A percentile compares a stretch with the other conserved stretches of the same genome.
Conservation (phyloP, 495 filamentous ascomycete species). For the Friedmanniomyces simplex region DNA sequence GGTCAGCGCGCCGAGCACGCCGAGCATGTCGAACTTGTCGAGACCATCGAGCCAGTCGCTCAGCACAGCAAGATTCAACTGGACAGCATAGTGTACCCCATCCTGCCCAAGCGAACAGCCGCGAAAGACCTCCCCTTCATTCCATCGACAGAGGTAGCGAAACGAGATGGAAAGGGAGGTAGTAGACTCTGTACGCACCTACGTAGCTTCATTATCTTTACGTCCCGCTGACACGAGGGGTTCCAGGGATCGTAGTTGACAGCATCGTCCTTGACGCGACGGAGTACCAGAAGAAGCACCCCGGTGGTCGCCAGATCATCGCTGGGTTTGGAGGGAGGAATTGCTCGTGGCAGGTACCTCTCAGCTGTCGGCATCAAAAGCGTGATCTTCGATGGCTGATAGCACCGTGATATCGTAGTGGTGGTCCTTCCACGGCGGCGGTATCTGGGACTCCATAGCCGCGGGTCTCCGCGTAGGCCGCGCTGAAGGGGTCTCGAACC, state of each 20-base stretch:
- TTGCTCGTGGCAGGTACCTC: slow-evolving; percentile 11
- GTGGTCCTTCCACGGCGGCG: slow-evolving; percentile 11
- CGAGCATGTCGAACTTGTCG: not conserved
- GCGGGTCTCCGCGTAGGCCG: slow-evolving; percentile 11
- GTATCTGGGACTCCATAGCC: slow-evolving; percentile 5
- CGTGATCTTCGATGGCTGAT: not conserved
- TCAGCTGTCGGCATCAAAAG: not conserved
- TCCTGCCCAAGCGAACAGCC: not conserved
- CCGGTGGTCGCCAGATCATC: slow-evolving; percentile 15
- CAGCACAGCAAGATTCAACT: not conserved
- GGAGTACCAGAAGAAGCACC: slow-evolving; percentile 5
- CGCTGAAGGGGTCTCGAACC: slow-evolving; percentile 4
- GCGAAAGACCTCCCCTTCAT: slow-evolving; percentile 16
- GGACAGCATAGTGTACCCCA: not conserved
- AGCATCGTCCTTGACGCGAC: slow-evolving; percentile 11
- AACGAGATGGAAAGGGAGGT: slow-evolving; percentile 3
- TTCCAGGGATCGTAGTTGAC: slow-evolving; percentile 12
- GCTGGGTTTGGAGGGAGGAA: slow-evolving; percentile 6
- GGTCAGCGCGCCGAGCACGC: not conserved
- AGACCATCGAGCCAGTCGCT: not conserved
- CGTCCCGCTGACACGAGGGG: not conserved
- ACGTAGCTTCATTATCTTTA: not conserved
- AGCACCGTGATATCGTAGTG: not conserved
- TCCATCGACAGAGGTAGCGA: slow-evolving; percentile 1
- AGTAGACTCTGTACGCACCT: slow-evolving; percentile 17